A percentile compares a stretch with the other conserved stretches of the same genome.
Conservation (phyloP, 2,329 filamentous ascomycete genomes). For the Aspergillus persii region DNA sequence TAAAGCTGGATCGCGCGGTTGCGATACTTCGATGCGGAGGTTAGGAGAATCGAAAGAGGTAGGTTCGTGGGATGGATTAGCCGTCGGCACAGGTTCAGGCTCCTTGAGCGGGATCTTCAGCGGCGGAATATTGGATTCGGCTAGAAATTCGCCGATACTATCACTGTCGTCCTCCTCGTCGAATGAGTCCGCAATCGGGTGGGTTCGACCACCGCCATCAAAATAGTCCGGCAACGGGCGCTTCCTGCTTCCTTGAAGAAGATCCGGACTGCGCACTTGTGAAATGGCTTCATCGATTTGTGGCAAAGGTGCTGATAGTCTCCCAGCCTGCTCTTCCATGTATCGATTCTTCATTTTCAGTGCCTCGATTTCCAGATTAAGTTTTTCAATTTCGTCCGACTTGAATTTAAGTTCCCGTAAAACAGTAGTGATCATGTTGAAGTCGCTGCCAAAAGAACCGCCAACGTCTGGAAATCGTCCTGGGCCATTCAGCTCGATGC, state of each 20-base stretch:
- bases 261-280: slow-evolving; percentile 33
- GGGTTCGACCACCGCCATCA: slow-evolving; percentile 20
- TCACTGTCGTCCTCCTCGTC: slow-evolving; percentile 27
- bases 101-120: slow-evolving; percentile 28
- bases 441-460: slow-evolving; percentile 21
- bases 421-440: slow-evolving; percentile 39
- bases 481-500: slow-evolving; percentile 36
- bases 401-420: slow-evolving; percentile 39
- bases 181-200: slow-evolving; percentile 33
- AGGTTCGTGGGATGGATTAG: slow-evolving; percentile 7
- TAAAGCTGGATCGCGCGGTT: slow-evolving; percentile 2
- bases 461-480: slow-evolving; percentile 23
- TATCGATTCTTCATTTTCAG: slow-evolving; percentile 36
- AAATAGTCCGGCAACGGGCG: slow-evolving; percentile 31
- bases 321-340: slow-evolving; percentile 29
- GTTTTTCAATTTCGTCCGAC: slow-evolving; percentile 38
- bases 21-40: slow-evolving; percentile 17
- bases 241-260: slow-evolving; percentile 35
- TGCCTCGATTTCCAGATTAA: slow-evolving; percentile 39
- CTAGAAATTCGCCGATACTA: slow-evolving; percentile 28
- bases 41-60: slow-evolving; percentile 8
- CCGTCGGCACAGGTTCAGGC: slow-evolving; percentile 3
- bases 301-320: slow-evolving; percentile 8
- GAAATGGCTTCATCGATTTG: slow-evolving; percentile 18
- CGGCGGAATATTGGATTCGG: slow-evolving; percentile 18